These are phyloP conservation scores for Saccharata proteae DNA, from an alignment of 2,329 filamentous ascomycete genomes.

Conservation along the genomic window DNA sequence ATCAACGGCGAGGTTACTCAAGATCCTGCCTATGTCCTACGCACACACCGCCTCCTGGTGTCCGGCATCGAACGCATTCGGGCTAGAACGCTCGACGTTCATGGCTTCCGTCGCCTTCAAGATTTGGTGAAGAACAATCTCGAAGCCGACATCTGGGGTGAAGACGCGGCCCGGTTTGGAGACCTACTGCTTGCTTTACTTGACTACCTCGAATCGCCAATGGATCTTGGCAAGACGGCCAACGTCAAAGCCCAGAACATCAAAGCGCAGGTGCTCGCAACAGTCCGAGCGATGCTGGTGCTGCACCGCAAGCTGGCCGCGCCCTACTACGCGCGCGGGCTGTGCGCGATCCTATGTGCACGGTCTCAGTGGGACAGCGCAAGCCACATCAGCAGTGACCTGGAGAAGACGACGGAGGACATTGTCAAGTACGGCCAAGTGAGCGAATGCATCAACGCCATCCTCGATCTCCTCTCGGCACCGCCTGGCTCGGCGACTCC, in stretches of 20 bases:
- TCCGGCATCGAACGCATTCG: slow-evolving; percentile 66
- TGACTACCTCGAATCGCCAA: slow-evolving; percentile 55
- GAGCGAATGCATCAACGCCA: slow-evolving; percentile 34
- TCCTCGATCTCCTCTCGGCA: slow-evolving; percentile 21
- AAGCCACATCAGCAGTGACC: slow-evolving; percentile 59
- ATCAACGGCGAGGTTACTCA: slow-evolving; percentile 21
- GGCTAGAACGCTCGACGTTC: slow-evolving; percentile 60
- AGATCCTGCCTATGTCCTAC: slow-evolving; percentile 30
- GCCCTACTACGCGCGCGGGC: slow-evolving; percentile 53
- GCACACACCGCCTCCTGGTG: slow-evolving; percentile 48
- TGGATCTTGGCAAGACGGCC: slow-evolving; percentile 32
- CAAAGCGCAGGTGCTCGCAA: slow-evolving; percentile 62
- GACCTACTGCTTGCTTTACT: slow-evolving; percentile 56
- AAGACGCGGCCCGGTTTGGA: slow-evolving; percentile 59
- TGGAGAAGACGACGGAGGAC: slow-evolving; percentile 63
- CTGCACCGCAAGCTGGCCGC: slow-evolving; percentile 21
- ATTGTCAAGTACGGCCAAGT: slow-evolving; percentile 55
- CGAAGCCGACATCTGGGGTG: slow-evolving; percentile 46
- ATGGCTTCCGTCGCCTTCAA: slow-evolving; percentile 69
- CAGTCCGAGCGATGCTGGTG: slow-evolving; percentile 60
- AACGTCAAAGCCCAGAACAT: slow-evolving; percentile 58
- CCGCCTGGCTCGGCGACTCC: slow-evolving; percentile 14
- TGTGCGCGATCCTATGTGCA: slow-evolving; percentile 54
- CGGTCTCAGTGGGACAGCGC: slow-evolving; percentile 55
- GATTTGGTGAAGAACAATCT: slow-evolving; percentile 57